Conservation (phyloP, 192 early-diverging fungal species). For the Dissophora ornata region DNA sequence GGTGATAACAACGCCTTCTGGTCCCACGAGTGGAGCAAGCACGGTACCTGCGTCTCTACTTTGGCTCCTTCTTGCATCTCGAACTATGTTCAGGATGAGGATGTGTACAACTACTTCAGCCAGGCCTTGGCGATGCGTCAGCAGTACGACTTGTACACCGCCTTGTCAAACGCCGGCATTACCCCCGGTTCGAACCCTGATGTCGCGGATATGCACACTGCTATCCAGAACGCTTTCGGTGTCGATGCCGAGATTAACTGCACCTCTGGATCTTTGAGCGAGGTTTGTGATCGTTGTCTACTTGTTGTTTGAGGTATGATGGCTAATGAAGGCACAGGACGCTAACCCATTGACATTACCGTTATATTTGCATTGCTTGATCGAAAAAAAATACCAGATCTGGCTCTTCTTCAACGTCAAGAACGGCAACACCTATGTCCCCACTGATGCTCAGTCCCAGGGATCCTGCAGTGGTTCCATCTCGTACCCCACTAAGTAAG, state of each 20-base stretch:
- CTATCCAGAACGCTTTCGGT: conserved; percentile 56
- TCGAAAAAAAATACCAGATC: conserved; percentile 42
- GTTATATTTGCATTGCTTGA: no score
- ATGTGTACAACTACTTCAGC: conserved; percentile 70
- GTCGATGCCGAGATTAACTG: conserved; percentile 54
- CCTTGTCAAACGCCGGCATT: conserved; percentile 61
- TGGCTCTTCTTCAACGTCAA: conserved; percentile 38
- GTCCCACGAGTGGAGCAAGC: conserved; percentile 86
- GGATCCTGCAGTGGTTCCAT: conserved; percentile 45
- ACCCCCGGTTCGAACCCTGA: conserved; percentile 60
- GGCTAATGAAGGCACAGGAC: no score
- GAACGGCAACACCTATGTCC: conserved; percentile 43
- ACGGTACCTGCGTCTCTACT: conserved; percentile 81
- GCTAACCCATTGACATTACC: no score
- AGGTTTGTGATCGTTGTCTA: conserved; percentile 41
- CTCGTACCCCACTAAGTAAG: conserved; percentile 25
- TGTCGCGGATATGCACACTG: conserved; percentile 53
- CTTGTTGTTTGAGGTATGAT: no score
- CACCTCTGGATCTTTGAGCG: conserved; percentile 45
- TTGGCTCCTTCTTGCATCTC: conserved; percentile 70
- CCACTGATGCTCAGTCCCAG: conserved; percentile 28
- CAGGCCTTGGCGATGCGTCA: conserved; percentile 62
- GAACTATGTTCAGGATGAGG: conserved; percentile 58
- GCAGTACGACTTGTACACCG: conserved; percentile 66
- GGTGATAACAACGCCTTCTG: conserved; percentile 84